These are phyloP conservation scores for Metarhizium sp. DNA, from an alignment of 2,329 filamentous ascomycete genomes.

Conservation along the genomic window DNA sequence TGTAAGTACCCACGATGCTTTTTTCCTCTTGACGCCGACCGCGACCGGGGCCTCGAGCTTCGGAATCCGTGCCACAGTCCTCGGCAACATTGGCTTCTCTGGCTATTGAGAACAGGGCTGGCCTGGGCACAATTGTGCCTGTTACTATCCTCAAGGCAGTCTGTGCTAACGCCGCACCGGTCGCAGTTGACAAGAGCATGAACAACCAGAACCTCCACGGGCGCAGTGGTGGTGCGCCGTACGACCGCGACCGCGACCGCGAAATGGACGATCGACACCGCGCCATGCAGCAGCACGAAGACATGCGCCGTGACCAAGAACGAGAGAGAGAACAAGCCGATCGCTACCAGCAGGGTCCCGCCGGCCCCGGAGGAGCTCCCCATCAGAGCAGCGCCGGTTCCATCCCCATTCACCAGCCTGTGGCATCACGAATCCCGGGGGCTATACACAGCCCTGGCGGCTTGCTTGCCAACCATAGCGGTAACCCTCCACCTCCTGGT, in stretches of 20 bases:
- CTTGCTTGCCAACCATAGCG: constrained; percentile 65
- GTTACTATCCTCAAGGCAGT: neutral
- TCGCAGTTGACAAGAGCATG: constrained; percentile 24
- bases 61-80: neutral
- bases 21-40: constrained; percentile 12
- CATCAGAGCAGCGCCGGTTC: constrained; percentile 84
- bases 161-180: constrained; percentile 3
- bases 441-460: constrained; percentile 91
- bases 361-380: constrained; percentile 10
- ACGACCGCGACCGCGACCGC: constrained; percentile 36
- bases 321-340: constrained; percentile 46
- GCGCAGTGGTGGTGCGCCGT: constrained; percentile 28
- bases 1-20: constrained; percentile 20
- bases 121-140: neutral
- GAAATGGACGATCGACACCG: constrained; percentile 40
- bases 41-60: constrained; percentile 1
- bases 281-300: constrained; percentile 36
- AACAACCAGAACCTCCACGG: constrained; percentile 36
- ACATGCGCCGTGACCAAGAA: constrained; percentile 37
- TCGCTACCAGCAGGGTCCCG: constrained; percentile 47
- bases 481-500: constrained; percentile 35
- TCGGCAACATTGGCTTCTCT: neutral
- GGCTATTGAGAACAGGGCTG: neutral
- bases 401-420: constrained; percentile 88
- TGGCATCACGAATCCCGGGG: constrained; percentile 69